phyloP scores from a whole-genome alignment of 371 early-diverging fungal genomes.

The Smittium culicis region DNA sequence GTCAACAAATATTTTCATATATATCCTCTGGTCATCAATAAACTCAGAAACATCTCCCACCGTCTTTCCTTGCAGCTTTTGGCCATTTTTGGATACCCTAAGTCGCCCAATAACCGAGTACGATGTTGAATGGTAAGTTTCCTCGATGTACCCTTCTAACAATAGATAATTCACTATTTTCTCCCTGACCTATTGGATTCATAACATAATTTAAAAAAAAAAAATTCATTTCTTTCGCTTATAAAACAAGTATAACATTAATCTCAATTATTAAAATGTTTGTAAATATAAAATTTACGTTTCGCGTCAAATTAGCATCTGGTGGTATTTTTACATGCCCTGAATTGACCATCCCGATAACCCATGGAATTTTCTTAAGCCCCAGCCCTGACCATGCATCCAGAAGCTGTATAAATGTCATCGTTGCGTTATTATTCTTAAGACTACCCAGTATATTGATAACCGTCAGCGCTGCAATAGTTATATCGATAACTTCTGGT shows the following conservation, averaged over 20 bases:
- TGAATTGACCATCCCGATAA: conserved; percentile 13
- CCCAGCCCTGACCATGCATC: conserved; percentile 17
- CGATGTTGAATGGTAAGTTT: conserved; percentile 42
- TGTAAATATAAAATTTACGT: conserved; percentile 37
- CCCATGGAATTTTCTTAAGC: conserved; percentile 13
- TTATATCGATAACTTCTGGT: conserved; percentile 15
- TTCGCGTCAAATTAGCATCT: conserved; percentile 17
- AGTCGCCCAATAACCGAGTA: conserved; percentile 40
- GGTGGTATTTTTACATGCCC: conserved; percentile 7
- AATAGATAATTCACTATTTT: conserved; percentile 38
- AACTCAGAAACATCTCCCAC: background rate
- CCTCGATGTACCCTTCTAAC: conserved; percentile 34
- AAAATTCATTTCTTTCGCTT: too few relatives aligned
- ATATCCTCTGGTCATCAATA: background rate
- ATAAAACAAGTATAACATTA: too few relatives aligned
- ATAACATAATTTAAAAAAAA: too few relatives aligned
- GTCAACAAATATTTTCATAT: background rate
- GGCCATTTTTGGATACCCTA: conserved; percentile 15
- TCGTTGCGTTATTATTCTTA: conserved; percentile 14
- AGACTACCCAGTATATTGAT: conserved; percentile 19
- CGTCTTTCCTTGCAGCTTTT: background rate
- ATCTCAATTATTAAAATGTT: too few relatives aligned
- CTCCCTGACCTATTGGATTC: conserved; percentile 27
- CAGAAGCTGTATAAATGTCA: conserved; percentile 21
- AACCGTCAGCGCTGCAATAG: conserved; percentile 15